Evolutionary conservation across 768 basidiomycete species (phyloP).

Genomic region (Agaricus blazei): DNA sequence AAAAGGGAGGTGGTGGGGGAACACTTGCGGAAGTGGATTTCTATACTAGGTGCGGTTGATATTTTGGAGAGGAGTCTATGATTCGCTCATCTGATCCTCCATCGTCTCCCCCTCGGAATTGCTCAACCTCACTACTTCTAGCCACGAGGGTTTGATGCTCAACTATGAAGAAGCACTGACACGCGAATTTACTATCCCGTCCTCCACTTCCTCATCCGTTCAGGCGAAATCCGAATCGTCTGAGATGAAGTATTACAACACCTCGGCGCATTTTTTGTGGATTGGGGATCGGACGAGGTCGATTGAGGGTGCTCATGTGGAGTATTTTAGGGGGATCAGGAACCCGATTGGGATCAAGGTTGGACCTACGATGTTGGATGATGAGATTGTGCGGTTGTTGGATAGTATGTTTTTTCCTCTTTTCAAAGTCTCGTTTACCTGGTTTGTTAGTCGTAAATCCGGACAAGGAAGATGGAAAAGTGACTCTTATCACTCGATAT

Average conservation of each 20-base stretch:
- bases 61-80: not conserved
- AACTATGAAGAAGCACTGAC: conserved; percentile 92
- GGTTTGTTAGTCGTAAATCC: conserved; percentile 75
- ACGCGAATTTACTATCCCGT: conserved; percentile 48
- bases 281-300: conserved; percentile 95
- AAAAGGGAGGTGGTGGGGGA: conserved; percentile 64
- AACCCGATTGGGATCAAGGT: conserved; percentile 97
- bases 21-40: conserved; percentile 87
- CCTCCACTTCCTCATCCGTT: conserved; percentile 12
- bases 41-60: conserved; percentile 68
- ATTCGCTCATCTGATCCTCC: not conserved
- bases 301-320: conserved; percentile 88
- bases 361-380: conserved; percentile 78
- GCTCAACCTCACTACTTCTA: conserved; percentile 19
- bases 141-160: conserved; percentile 92
- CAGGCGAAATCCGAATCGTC: not conserved
- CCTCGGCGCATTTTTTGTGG: conserved; percentile 94
- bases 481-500: conserved; percentile 91
- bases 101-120: not conserved
- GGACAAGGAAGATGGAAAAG: conserved; percentile 70
- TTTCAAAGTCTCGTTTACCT: not conserved
- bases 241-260: conserved; percentile 62
- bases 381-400: conserved; percentile 73
- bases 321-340: conserved; percentile 88
- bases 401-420: conserved; percentile 50